phyloP scores from a whole-genome alignment of 352 stramenopile genomes.

The Phytopythium cucurbitacearum region DNA sequence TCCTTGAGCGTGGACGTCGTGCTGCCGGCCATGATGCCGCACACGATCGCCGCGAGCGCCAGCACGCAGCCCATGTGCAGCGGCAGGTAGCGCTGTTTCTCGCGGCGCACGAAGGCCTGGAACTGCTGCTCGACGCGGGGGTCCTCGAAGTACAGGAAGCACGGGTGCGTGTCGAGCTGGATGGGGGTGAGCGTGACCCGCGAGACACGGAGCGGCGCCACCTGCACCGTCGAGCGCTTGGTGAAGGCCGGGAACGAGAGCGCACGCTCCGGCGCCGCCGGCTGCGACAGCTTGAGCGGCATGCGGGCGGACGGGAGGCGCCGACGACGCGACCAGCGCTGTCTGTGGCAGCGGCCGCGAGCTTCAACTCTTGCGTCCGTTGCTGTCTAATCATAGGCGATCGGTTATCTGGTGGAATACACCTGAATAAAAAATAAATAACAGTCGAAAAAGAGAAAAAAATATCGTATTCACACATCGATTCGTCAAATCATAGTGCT shows the following conservation, averaged over 20 bases:
- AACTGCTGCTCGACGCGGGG: slow-evolving; percentile 54
- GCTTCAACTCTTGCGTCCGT: too few relatives aligned
- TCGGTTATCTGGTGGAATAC: too few relatives aligned
- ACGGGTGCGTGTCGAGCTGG: slow-evolving; percentile 34
- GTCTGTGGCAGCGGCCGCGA: too few relatives aligned
- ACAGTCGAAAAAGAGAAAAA: too few relatives aligned
- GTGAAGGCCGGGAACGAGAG: slow-evolving; percentile 5
- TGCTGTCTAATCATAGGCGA: too few relatives aligned
- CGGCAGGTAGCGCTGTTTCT: slow-evolving; percentile 29
- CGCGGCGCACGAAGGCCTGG: slow-evolving; percentile 45
- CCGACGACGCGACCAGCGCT: too few relatives aligned
- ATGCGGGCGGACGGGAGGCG: background rate
- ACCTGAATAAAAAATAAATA: too few relatives aligned
- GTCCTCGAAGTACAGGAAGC: slow-evolving; percentile 50
- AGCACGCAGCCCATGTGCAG: slow-evolving; percentile 32
- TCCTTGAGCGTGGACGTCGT: slow-evolving; percentile 12
- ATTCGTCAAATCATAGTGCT: too few relatives aligned
- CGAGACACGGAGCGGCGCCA: slow-evolving; percentile 21
- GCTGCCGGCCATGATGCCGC: slow-evolving; percentile 12
- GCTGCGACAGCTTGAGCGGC: slow-evolving; percentile 8
- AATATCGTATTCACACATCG: too few relatives aligned
- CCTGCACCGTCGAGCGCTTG: slow-evolving; percentile 24
- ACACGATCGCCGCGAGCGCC: slow-evolving; percentile 15
- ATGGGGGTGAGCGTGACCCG: slow-evolving; percentile 23
- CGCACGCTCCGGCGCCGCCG: background rate